Evolutionary conservation across 2,329 filamentous ascomycete genomes (phyloP).

Genomic region (Bipolaris zeicola): DNA sequence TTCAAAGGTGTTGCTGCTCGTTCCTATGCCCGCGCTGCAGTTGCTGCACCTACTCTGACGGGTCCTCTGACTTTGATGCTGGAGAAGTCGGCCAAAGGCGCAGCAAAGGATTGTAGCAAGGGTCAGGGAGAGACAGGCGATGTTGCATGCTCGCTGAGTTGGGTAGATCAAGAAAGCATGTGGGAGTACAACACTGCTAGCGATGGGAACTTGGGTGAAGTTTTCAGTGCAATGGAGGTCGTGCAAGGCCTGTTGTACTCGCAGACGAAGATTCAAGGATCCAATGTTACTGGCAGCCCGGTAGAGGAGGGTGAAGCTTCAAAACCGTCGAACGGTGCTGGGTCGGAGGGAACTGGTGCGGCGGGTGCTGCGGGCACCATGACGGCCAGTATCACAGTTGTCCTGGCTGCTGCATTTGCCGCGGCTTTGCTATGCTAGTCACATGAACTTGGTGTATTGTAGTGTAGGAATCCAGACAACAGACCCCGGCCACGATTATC

Average conservation of each 20-base stretch:
- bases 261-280: conserved; percentile 10
- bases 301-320: conserved; percentile 10
- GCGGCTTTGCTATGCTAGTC: conserved; percentile 8
- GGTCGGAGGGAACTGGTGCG: conserved; percentile 13
- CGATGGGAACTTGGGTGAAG: conserved; percentile 24
- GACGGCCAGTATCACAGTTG: conserved; percentile 12
- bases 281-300: not conserved
- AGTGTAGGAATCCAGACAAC: not conserved
- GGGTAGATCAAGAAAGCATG: not conserved
- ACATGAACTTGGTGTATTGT: not conserved
- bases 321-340: conserved; percentile 9
- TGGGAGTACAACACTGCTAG: conserved; percentile 11
- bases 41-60: conserved; percentile 25
- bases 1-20: conserved; percentile 60
- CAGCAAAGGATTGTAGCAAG: conserved; percentile 22
- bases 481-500: not conserved
- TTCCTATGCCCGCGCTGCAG: conserved; percentile 31
- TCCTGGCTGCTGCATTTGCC: conserved; percentile 18
- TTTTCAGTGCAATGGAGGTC: conserved; percentile 27
- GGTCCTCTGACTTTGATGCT: conserved; percentile 23
- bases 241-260: conserved; percentile 33
- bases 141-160: not conserved
- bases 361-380: conserved; percentile 13
- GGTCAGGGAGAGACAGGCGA: not conserved
- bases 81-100: conserved; percentile 28